These are phyloP conservation scores for Ambrosiella cleistominuta DNA, from an alignment of 2,329 filamentous ascomycete species.

Conservation along the genomic window DNA sequence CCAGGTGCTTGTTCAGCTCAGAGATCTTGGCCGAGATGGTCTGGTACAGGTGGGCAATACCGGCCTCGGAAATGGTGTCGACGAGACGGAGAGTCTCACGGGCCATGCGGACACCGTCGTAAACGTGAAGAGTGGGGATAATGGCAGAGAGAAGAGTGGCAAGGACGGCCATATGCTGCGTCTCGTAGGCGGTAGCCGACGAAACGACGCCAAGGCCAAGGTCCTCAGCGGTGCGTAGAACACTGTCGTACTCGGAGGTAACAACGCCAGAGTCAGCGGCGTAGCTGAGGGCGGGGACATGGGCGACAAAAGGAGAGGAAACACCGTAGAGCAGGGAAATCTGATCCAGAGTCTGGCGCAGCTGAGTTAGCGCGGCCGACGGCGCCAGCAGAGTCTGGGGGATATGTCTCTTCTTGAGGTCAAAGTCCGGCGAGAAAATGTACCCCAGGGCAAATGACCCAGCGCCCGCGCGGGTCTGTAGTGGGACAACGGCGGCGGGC, in stretches of 20 bases:
- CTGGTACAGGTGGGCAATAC: constrained; percentile 52
- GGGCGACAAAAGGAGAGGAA: constrained; percentile 80
- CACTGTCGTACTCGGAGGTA: constrained; percentile 60
- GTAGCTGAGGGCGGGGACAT: constrained; percentile 85
- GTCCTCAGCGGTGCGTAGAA: constrained; percentile 70
- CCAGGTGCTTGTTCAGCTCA: constrained; percentile 50
- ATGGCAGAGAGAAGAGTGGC: constrained; percentile 63
- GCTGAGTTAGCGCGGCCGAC: constrained; percentile 60
- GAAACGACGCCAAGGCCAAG: constrained; percentile 73
- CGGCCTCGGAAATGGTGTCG: constrained; percentile 58
- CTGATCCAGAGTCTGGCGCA: constrained; percentile 77
- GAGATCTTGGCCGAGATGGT: constrained; percentile 44
- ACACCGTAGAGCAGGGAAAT: constrained; percentile 80
- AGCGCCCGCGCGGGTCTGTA: constrained; percentile 78
- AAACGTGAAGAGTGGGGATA: constrained; percentile 71
- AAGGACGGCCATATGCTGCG: constrained; percentile 89
- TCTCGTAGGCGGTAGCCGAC: constrained; percentile 74
- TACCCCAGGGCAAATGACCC: constrained; percentile 87
- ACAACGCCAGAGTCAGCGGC: constrained; percentile 51
- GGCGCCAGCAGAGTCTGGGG: constrained; percentile 83
- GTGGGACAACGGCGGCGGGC: constrained; percentile 55
- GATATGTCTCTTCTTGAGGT: constrained; percentile 74
- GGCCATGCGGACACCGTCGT: constrained; percentile 69
- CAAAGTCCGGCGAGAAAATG: constrained; percentile 94
- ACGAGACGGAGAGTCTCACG: constrained; percentile 69